These are phyloP conservation scores for Aspergillus texensis DNA, from an alignment of 2,329 filamentous ascomycete species.

Conservation along the genomic window DNA sequence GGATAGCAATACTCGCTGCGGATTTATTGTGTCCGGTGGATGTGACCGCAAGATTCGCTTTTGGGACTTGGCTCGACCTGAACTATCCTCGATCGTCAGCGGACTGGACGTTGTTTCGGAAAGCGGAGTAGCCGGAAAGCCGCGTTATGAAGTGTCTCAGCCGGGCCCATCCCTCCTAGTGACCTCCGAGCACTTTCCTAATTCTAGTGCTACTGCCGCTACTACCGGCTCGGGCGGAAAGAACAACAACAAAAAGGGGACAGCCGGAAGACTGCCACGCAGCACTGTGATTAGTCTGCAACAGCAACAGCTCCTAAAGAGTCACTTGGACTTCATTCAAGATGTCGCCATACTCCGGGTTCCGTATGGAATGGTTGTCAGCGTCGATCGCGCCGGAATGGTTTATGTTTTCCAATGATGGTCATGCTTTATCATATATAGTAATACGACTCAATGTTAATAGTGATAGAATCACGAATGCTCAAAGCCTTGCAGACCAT, in stretches of 20 bases:
- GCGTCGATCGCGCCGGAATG: slow-evolving; percentile 83
- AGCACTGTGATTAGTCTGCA: slow-evolving; percentile 85
- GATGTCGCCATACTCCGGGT: slow-evolving; percentile 87
- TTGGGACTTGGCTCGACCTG: slow-evolving; percentile 82
- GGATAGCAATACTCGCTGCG: slow-evolving; percentile 62
- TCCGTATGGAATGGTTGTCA: slow-evolving; percentile 91
- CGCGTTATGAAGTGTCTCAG: slow-evolving; percentile 70
- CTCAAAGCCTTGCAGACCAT: not conserved
- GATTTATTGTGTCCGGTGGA: slow-evolving; percentile 84
- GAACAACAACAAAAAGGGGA: slow-evolving; percentile 39
- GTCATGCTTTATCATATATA: slow-evolving; percentile 5
- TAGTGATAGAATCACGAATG: not conserved
- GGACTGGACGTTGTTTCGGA: slow-evolving; percentile 71
- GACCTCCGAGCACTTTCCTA: slow-evolving; percentile 65
- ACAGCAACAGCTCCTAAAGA: slow-evolving; percentile 82
- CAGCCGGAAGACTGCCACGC: slow-evolving; percentile 59
- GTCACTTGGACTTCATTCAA: slow-evolving; percentile 83
- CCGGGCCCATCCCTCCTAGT: slow-evolving; percentile 66
- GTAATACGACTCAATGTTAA: not conserved
- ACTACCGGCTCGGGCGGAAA: slow-evolving; percentile 26
- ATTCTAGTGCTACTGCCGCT: slow-evolving; percentile 25
- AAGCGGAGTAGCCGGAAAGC: slow-evolving; percentile 49
- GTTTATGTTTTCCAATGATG: slow-evolving; percentile 75
- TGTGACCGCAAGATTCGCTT: slow-evolving; percentile 90
- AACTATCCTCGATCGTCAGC: slow-evolving; percentile 78